Conservation (phyloP, 1,284 basidiomycete genomes). For the Ceratobasidium sp. region DNA sequence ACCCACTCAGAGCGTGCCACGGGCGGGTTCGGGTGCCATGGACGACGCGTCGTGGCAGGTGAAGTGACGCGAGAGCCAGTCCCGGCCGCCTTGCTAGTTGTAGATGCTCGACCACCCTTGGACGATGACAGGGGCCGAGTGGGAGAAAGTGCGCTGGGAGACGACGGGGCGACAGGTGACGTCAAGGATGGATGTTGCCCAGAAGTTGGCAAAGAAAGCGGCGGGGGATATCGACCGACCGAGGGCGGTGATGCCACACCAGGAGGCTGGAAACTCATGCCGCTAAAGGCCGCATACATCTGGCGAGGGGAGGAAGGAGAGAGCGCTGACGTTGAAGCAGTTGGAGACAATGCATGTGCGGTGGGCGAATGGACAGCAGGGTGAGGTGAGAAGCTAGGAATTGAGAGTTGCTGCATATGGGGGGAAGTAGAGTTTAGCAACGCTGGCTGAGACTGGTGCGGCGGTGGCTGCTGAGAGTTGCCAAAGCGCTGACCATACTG, state of each 20-base stretch:
- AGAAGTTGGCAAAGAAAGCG: constrained; percentile 7
- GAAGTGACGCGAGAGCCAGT: constrained; percentile 42
- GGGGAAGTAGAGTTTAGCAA: constrained; percentile 32
- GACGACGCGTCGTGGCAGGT: constrained; percentile 44
- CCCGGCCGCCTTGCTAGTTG: constrained; percentile 15
- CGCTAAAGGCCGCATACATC: constrained; percentile 44
- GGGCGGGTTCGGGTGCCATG: constrained; percentile 54
- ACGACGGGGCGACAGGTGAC: background rate
- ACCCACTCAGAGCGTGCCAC: constrained; percentile 89
- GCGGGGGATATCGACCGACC: background rate
- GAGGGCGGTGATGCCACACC: constrained; percentile 15
- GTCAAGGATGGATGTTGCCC: constrained; percentile 7
- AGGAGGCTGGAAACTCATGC: constrained; percentile 32
- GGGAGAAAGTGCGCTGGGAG: constrained; percentile 21
- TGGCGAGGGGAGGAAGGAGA: constrained; percentile 29
- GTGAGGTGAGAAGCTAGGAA: constrained; percentile 18
- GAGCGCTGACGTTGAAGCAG: background rate
- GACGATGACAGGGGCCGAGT: constrained; percentile 29
- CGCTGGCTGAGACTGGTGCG: constrained; percentile 12
- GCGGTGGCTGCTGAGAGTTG: constrained; percentile 16
- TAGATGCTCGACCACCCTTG: constrained; percentile 38
- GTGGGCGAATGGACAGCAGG: constrained; percentile 25
- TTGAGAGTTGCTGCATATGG: constrained; percentile 6
- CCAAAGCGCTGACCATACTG: constrained; percentile 32
- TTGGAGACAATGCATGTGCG: constrained; percentile 13